Percentiles rank a stretch among this genome's conserved stretches.
These are phyloP conservation scores for Gentiana macrophylla DNA, from an alignment of 257 asterid species.

Conservation along the genomic window DNA sequence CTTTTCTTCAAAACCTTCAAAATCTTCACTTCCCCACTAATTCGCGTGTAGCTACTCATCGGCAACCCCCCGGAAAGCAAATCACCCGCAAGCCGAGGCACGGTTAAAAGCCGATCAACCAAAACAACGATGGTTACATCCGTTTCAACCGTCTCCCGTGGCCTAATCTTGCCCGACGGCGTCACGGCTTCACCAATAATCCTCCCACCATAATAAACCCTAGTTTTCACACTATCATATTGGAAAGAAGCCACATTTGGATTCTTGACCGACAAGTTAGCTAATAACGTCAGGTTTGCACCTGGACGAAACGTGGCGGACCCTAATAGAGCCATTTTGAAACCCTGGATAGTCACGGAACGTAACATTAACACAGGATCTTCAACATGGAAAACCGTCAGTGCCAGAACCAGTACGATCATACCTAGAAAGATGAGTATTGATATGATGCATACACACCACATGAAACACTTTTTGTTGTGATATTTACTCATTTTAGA, in stretches of 20 bases:
- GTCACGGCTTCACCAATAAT: slow-evolving; percentile 22
- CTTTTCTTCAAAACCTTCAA: slow-evolving; percentile 18
- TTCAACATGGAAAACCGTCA: slow-evolving; percentile 34
- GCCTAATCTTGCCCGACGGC: slow-evolving; percentile 24
- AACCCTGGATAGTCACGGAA: slow-evolving; percentile 21
- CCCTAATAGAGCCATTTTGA: not conserved
- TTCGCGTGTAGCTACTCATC: slow-evolving; percentile 17
- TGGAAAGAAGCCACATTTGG: slow-evolving; percentile 35
- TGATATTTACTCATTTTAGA: slow-evolving; percentile 7
- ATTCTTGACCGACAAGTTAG: slow-evolving; percentile 25
- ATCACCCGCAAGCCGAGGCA: slow-evolving; percentile 16
- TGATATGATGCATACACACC: slow-evolving; percentile 41
- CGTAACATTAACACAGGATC: slow-evolving; percentile 27
- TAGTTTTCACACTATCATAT: slow-evolving; percentile 18
- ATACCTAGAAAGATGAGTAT: slow-evolving; percentile 12
- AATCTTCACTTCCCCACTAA: slow-evolving; percentile 38
- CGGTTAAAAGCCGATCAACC: slow-evolving; percentile 20
- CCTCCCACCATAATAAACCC: slow-evolving; percentile 20
- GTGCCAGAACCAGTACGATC: slow-evolving; percentile 19
- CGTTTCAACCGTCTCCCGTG: slow-evolving; percentile 18
- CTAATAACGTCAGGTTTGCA: slow-evolving; percentile 24
- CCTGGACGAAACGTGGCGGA: slow-evolving; percentile 1
- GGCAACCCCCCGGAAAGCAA: slow-evolving; percentile 12
- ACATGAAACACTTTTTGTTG: slow-evolving; percentile 22
- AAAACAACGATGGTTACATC: slow-evolving; percentile 19